Conservation (phyloP, 2,329 filamentous ascomycete species). For the Trichoderma brevicompactum region DNA sequence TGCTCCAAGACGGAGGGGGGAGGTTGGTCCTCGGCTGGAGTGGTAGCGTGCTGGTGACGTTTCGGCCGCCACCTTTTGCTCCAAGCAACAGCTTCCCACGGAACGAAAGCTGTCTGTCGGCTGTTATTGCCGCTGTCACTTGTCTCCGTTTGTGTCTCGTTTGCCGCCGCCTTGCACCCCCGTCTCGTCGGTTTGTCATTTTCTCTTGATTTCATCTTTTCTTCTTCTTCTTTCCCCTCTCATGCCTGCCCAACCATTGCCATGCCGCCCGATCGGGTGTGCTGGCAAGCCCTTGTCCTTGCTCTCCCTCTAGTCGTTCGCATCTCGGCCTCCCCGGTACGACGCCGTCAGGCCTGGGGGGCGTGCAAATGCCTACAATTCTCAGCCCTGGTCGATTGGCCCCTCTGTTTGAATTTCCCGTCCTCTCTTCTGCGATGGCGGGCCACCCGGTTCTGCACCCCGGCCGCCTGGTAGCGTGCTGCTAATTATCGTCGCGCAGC, state of each 20-base stretch:
- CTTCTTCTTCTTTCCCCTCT: not conserved
- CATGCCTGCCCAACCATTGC: slow-evolving; percentile 19
- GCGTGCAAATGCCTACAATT: slow-evolving; percentile 24
- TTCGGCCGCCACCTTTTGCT: slow-evolving; percentile 21
- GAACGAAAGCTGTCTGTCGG: not conserved
- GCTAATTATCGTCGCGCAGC: slow-evolving; percentile 28
- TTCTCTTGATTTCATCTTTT: not conserved
- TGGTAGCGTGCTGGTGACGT: slow-evolving; percentile 25
- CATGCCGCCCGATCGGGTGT: slow-evolving; percentile 27
- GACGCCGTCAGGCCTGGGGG: slow-evolving; percentile 25
- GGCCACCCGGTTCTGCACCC: slow-evolving; percentile 27
- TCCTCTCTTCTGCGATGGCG: slow-evolving; percentile 27
- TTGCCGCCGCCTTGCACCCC: slow-evolving; percentile 19
- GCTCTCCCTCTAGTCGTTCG: slow-evolving; percentile 21
- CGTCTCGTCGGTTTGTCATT: slow-evolving; percentile 10
- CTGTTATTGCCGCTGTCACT: slow-evolving; percentile 4
- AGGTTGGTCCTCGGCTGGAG: slow-evolving; percentile 18
- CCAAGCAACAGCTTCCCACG: slow-evolving; percentile 1
- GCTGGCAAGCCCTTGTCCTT: slow-evolving; percentile 27
- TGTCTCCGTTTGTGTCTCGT: slow-evolving; percentile 20
- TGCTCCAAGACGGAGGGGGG: not conserved
- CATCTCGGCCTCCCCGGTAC: slow-evolving; percentile 31
- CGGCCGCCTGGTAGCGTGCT: slow-evolving; percentile 27
- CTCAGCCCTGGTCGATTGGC: slow-evolving; percentile 26
- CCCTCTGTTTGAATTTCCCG: slow-evolving; percentile 27